These are phyloP conservation scores for Quercus phellos DNA, from an alignment of 331 rosid species.

Conservation along the genomic window DNA sequence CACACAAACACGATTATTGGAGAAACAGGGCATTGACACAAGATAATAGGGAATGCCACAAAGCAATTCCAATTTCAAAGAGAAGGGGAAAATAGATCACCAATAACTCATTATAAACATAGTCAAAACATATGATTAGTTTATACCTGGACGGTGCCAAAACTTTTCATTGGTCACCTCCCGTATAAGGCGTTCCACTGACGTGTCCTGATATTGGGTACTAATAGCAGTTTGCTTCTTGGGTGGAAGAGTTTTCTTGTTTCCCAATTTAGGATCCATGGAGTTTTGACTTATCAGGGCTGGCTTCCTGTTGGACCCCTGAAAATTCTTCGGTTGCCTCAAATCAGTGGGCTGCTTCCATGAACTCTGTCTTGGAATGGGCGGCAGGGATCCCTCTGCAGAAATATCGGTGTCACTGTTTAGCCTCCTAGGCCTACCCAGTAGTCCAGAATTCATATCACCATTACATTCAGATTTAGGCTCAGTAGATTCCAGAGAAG, in stretches of 20 bases:
- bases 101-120: neutral
- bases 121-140: neutral
- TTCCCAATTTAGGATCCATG: slow-evolving; percentile 56
- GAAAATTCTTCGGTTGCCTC: slow-evolving; percentile 67
- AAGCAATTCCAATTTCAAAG: slow-evolving; percentile 15
- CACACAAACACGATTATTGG: slow-evolving; percentile 63
- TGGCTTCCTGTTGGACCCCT: slow-evolving; percentile 54
- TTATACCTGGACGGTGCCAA: slow-evolving; percentile 96
- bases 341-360: slow-evolving; percentile 78
- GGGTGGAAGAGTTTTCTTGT: slow-evolving; percentile 63
- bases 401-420: slow-evolving; percentile 58
- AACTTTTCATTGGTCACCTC: slow-evolving; percentile 97
- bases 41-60: slow-evolving; percentile 36
- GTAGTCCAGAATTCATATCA: slow-evolving; percentile 50
- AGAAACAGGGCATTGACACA: slow-evolving; percentile 57
- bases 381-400: slow-evolving; percentile 56
- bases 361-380: slow-evolving; percentile 81
- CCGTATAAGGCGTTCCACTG: slow-evolving; percentile 95
- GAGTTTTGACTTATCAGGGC: slow-evolving; percentile 50
- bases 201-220: slow-evolving; percentile 68
- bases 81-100: slow-evolving; percentile 10
- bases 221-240: slow-evolving; percentile 67
- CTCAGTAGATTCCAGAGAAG: slow-evolving; percentile 47
- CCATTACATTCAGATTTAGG: slow-evolving; percentile 64
- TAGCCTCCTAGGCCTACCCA: slow-evolving; percentile 57